Evolutionary conservation across 371 early-diverging fungal genomes (phyloP).

Genomic region (Vairimorpha apis): DNA sequence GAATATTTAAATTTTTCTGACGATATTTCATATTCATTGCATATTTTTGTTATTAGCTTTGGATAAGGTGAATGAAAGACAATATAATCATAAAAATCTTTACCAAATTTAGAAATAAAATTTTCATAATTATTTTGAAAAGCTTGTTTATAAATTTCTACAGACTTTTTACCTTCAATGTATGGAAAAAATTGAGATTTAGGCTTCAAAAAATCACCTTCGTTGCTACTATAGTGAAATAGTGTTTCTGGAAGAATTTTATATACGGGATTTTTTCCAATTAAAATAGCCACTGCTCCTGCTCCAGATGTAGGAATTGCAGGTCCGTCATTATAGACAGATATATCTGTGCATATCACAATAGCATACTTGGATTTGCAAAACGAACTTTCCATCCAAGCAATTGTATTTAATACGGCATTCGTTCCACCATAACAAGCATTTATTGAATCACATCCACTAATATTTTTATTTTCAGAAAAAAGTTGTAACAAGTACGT

Average conservation of each 20-base stretch:
- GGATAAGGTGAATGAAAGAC: constrained; percentile 46
- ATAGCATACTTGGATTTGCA: constrained; percentile 79
- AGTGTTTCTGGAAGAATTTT: constrained; percentile 13
- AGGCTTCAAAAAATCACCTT: constrained; percentile 93
- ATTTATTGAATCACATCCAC: constrained; percentile 88
- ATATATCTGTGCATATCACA: constrained; percentile 88
- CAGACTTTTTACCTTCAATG: constrained; percentile 83
- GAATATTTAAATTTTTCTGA: constrained; percentile 72
- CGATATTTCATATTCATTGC: constrained; percentile 68
- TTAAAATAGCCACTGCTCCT: constrained; percentile 80
- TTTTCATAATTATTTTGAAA: constrained; percentile 75
- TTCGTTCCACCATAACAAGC: constrained; percentile 95
- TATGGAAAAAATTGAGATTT: constrained; percentile 83
- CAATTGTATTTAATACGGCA: constrained; percentile 83
- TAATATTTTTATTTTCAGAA: constrained; percentile 76
- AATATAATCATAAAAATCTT: constrained; percentile 50
- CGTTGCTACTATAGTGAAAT: constrained; percentile 68
- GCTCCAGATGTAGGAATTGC: constrained; percentile 89
- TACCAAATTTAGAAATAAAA: constrained; percentile 69
- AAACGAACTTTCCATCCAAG: constrained; percentile 82
- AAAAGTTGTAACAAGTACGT: constrained; percentile 85
- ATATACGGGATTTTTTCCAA: constrained; percentile 84
- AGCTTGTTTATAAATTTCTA: constrained; percentile 79
- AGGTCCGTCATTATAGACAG: constrained; percentile 79
- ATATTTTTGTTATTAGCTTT: constrained; percentile 75